Base-by-base conservation (phyloP, 2,329 filamentous ascomycete species). In the Claviceps sp. region DNA sequence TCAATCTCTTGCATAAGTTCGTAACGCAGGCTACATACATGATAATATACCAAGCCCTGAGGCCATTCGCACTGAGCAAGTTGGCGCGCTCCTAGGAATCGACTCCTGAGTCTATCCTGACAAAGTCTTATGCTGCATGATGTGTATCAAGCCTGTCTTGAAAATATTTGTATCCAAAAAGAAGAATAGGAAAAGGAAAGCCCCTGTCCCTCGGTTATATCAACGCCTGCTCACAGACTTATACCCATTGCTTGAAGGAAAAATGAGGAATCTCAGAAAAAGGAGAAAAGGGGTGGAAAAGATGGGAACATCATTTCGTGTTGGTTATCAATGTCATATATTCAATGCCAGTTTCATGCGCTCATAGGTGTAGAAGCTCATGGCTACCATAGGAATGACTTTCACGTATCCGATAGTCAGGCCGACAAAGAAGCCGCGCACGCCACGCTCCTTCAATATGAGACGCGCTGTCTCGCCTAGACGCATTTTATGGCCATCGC, bases 401-500 rank as follows among this genome's bases (percentile, higher is more conserved):
- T 98, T 98, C 62, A 89, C 79, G 67, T 97, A 98, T 7, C 93
- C 93, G 67, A 98, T 96, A 1, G 86, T 88, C 65, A 98, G 70
- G 0, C 93, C 93, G 11, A 97, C 84, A 67, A 89, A 98, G 71
- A 95, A 97, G 0, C 93, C 93, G 49, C 78, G 75, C 54, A 84
- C 69, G 0, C 93, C 93, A 52, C 76, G 77, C 69, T 96, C 89
- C 46, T 76, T 71, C 59, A 82, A 82, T 56, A 98, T 93, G 63
- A 82, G 77, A 57, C 70, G 71, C 3, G 83, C 83, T 1, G 91
- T 95, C 70, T 97, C 91, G 16, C 72, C 71, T 57, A 98, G 87
- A 49, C 82, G 75, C 46, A 95, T 69, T 46, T 87, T 74, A 60
- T 81, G 87, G 0, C 91, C 90, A 64, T 97, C 90, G 1, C 93